Conservation (phyloP, 2,329 filamentous ascomycete species). For the Didymella glomerata region DNA sequence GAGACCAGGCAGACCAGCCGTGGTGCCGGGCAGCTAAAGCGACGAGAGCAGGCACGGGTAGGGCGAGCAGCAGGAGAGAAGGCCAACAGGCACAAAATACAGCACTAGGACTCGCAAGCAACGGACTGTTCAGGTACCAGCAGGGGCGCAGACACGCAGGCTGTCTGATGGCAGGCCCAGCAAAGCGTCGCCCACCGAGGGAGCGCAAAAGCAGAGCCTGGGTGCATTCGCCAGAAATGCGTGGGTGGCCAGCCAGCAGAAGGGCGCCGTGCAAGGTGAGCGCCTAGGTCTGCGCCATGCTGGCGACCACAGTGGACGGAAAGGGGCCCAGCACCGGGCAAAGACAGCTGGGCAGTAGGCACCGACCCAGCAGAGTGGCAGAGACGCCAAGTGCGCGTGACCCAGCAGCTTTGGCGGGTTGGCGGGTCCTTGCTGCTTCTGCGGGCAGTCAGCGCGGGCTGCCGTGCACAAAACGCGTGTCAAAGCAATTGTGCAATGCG, state of each 20-base stretch:
- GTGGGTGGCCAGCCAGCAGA: too few relatives aligned
- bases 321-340: background rate
- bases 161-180: background rate
- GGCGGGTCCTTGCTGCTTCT: constrained; percentile 25
- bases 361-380: constrained; percentile 3
- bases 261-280: background rate
- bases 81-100: background rate
- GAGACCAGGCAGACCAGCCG: background rate
- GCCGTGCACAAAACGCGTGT: constrained; percentile 12
- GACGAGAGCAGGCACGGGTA: background rate
- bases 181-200: too few relatives aligned
- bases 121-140: background rate
- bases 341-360: background rate
- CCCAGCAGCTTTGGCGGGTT: constrained; percentile 12
- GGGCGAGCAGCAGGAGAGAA: background rate
- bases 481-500: constrained; percentile 12
- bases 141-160: too few relatives aligned
- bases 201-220: background rate
- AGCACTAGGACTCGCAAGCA: background rate
- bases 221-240: background rate
- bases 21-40: background rate
- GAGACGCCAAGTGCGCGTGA: constrained; percentile 4
- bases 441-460: constrained; percentile 15
- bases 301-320: background rate
- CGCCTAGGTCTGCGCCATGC: background rate